Conservation (phyloP, 768 basidiomycete genomes). For the Termitomyces eurrhizus region DNA sequence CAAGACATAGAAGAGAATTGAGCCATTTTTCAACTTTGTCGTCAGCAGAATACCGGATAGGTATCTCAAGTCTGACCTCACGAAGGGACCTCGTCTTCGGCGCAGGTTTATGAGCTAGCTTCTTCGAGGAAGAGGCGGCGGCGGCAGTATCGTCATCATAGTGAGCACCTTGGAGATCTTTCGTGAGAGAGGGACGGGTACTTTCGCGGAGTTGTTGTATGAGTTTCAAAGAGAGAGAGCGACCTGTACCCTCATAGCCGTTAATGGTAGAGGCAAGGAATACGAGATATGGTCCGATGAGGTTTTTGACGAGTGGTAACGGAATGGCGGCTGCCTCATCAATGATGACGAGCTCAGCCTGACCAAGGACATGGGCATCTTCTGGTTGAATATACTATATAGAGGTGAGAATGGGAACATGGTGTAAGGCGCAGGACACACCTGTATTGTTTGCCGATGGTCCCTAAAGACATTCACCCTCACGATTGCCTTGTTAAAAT, state of each 20-base stretch:
- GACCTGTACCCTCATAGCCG: constrained; percentile 99
- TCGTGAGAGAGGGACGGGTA: constrained; percentile 73
- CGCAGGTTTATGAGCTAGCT: constrained; percentile 47
- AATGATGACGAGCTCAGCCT: constrained; percentile 95
- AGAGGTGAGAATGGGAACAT: background rate
- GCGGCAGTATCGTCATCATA: constrained; percentile 31
- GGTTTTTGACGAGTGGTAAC: constrained; percentile 89
- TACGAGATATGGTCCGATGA: constrained; percentile 94
- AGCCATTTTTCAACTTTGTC: constrained; percentile 96
- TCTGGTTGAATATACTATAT: constrained; percentile 94
- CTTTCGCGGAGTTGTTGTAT: constrained; percentile 95
- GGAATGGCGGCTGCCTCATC: constrained; percentile 99
- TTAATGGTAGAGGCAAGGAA: constrained; percentile 99
- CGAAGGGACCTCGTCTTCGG: constrained; percentile 74
- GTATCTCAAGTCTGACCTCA: constrained; percentile 93
- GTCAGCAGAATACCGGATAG: constrained; percentile 85
- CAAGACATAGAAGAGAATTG: constrained; percentile 84
- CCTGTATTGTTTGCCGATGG: constrained; percentile 96
- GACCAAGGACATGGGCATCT: constrained; percentile 96
- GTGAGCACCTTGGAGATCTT: constrained; percentile 43
- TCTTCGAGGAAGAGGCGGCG: constrained; percentile 44
- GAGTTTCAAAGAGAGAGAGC: constrained; percentile 95
- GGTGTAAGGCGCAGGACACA: constrained; percentile 27
- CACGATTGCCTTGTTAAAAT: constrained; percentile 93
- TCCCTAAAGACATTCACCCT: constrained; percentile 91